phyloP scores from a whole-genome alignment of 148 eudicot genomes.

The Vaccinium darrowii region DNA sequence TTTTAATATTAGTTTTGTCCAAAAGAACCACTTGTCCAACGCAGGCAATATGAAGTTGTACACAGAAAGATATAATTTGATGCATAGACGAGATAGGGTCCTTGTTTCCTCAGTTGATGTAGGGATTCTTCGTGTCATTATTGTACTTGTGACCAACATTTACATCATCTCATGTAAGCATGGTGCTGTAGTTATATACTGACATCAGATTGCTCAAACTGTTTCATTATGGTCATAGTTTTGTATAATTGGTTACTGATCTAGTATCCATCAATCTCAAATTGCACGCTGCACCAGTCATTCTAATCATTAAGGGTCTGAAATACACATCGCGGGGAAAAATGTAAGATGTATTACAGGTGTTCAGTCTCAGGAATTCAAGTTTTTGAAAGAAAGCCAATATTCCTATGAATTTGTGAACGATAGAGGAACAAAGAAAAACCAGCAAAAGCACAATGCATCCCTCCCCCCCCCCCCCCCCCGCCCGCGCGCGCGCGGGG shows the following conservation, averaged over 20 bases:
- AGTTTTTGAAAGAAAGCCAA: background rate
- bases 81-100: background rate
- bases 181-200: background rate
- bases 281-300: background rate
- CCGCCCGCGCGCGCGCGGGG: too few species aligned
- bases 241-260: background rate
- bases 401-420: background rate
- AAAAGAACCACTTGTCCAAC: background rate
- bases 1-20: background rate
- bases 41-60: constrained; percentile 8
- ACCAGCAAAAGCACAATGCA: background rate
- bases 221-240: background rate
- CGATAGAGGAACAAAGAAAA: background rate
- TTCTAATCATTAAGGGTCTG: background rate
- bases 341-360: background rate
- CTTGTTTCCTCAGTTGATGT: background rate
- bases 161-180: background rate
- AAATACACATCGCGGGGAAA: background rate
- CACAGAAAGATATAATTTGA: background rate
- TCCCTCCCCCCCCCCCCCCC: too few species aligned
- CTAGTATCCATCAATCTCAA: background rate
- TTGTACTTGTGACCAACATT: background rate
- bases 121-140: background rate
- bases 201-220: background rate
- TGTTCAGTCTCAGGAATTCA: background rate